Evolutionary conservation across 192 early-diverging fungal genomes (phyloP).

Genomic region (Umbelopsis ramanniana): DNA sequence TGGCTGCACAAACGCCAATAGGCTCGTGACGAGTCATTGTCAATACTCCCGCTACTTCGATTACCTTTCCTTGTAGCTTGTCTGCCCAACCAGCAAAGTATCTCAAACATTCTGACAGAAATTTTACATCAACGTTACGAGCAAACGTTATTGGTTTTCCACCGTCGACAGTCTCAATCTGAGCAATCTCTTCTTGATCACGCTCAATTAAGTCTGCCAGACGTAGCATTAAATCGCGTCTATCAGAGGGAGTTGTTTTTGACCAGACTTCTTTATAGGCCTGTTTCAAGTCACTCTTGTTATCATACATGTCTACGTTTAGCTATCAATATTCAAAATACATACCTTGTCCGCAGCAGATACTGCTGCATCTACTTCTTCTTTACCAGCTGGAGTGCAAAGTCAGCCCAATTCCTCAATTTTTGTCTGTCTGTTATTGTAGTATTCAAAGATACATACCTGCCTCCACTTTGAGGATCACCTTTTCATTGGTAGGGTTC

Average conservation of each 20-base stretch:
- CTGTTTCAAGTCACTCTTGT: neutral
- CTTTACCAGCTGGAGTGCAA: slow-evolving; percentile 38
- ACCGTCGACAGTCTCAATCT: slow-evolving; percentile 54
- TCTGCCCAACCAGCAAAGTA: slow-evolving; percentile 76
- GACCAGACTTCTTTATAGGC: slow-evolving; percentile 38
- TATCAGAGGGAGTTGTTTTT: slow-evolving; percentile 25
- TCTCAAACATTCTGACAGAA: slow-evolving; percentile 63
- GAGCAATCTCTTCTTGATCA: slow-evolving; percentile 36
- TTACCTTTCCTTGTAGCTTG: slow-evolving; percentile 54
- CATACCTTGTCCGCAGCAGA: slow-evolving; percentile 63
- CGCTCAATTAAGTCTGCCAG: slow-evolving; percentile 30
- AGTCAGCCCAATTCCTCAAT: neutral
- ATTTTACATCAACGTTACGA: slow-evolving; percentile 56
- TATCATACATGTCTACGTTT: neutral
- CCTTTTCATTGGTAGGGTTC: slow-evolving; percentile 65
- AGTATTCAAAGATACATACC: neutral
- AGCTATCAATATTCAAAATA: neutral
- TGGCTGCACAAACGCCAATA: slow-evolving; percentile 69
- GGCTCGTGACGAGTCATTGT: slow-evolving; percentile 60
- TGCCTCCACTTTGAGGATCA: slow-evolving; percentile 51
- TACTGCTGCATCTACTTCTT: slow-evolving; percentile 70
- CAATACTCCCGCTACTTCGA: slow-evolving; percentile 9
- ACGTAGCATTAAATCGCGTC: slow-evolving; percentile 3
- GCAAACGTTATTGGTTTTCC: slow-evolving; percentile 68
- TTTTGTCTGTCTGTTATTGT: neutral